Conservation (phyloP, 805 yeast species). For the Cyberlindnera galapagoensis region DNA sequence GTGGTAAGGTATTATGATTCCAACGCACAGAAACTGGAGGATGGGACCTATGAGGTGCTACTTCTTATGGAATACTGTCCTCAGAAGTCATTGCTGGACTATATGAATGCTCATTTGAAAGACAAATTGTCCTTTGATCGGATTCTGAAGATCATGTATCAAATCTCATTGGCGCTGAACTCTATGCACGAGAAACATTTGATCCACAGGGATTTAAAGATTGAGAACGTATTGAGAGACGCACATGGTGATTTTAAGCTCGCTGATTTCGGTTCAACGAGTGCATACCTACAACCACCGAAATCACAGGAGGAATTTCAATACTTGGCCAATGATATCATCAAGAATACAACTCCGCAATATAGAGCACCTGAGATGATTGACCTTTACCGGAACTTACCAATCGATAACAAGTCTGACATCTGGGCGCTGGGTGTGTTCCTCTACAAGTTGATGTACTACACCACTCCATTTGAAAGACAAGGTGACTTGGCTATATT, state of each 20-base stretch:
- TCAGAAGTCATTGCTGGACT: conserved; percentile 79
- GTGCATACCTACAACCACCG: conserved; percentile 68
- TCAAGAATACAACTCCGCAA: conserved; percentile 92
- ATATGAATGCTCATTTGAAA: conserved; percentile 79
- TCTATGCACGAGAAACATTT: conserved; percentile 73
- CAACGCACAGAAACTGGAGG: conserved; percentile 56
- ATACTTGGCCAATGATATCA: conserved; percentile 73
- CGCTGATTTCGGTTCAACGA: conserved; percentile 91
- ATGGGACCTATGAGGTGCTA: conserved; percentile 71
- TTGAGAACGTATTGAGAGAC: conserved; percentile 87
- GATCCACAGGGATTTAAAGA: conserved; percentile 89
- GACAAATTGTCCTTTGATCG: conserved; percentile 73
- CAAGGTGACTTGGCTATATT: conserved; percentile 81
- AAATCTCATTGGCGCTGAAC: conserved; percentile 70
- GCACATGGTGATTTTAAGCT: conserved; percentile 63
- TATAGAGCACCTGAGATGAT: conserved; percentile 96
- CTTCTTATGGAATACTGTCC: conserved; percentile 92
- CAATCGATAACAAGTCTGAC: conserved; percentile 88
- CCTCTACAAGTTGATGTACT: conserved; percentile 82
- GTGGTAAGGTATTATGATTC: conserved; percentile 72
- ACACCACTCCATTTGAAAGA: conserved; percentile 87
- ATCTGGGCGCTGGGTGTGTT: conserved; percentile 97
- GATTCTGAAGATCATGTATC: conserved; percentile 76
- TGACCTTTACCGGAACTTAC: conserved; percentile 73
- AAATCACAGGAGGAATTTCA: conserved; percentile 67